Percentiles rank a stretch among this genome's conserved stretches.
Conservation (phyloP, 768 basidiomycete genomes). For the Trametes villosa region DNA sequence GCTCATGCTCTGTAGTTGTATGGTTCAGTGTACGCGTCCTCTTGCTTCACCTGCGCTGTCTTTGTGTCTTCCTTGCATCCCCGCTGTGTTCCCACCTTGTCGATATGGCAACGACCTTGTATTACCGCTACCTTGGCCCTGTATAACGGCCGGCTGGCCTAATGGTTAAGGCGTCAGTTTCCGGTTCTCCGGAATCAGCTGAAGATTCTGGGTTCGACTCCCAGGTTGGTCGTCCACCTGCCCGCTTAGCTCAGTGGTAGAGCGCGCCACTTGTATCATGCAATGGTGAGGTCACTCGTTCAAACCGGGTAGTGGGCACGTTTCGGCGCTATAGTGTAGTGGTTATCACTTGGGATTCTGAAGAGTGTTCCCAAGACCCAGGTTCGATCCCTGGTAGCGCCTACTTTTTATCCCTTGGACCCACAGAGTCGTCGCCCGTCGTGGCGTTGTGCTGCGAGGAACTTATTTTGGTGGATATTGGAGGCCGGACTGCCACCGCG, state of each 20-base stretch:
- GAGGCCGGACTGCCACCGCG: no score
- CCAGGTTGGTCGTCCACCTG: conserved; percentile 5
- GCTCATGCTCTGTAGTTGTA: not conserved
- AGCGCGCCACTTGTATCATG: conserved; percentile 17
- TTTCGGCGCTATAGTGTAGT: conserved; percentile 20
- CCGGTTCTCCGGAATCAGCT: conserved; percentile 4
- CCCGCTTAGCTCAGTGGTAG: conserved; percentile 19
- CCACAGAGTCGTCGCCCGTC: no score
- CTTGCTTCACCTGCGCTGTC: not conserved
- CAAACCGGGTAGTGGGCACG: conserved; percentile 12
- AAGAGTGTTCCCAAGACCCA: conserved; percentile 18
- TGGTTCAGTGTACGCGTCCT: not conserved
- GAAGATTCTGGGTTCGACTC: no score
- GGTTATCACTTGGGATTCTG: conserved; percentile 21
- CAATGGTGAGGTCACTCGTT: conserved; percentile 18
- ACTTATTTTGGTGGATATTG: not conserved
- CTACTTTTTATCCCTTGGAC: not conserved
- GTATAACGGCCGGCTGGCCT: conserved; percentile 15
- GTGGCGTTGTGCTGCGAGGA: not conserved
- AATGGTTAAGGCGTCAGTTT: conserved; percentile 12
- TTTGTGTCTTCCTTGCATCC: not conserved
- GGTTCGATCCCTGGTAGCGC: conserved; percentile 20
- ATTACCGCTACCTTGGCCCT: no score
- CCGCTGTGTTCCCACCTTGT: no score
- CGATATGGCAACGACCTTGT: no score